These are phyloP conservation scores for Wickerhamiella infanticola DNA, from an alignment of 1,139 yeast genomes.

Conservation along the genomic window DNA sequence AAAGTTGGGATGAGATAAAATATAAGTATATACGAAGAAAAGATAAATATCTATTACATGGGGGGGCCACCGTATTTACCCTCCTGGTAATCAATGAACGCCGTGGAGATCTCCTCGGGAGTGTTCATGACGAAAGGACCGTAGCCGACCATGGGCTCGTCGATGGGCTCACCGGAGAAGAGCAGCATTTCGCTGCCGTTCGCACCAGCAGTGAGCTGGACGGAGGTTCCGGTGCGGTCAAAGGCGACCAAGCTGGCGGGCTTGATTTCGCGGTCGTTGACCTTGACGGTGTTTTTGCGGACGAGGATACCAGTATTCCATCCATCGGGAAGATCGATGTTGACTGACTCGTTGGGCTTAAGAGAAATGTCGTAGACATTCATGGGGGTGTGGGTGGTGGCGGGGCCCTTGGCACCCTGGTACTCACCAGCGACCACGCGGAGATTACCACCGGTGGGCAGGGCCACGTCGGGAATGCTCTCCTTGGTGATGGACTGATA, in stretches of 20 bases:
- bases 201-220: conserved; percentile 17
- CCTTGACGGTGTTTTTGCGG: conserved; percentile 42
- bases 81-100: conserved; percentile 51
- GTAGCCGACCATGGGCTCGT: conserved; percentile 67
- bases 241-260: conserved; percentile 37
- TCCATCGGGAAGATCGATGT: conserved; percentile 43
- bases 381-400: conserved; percentile 72
- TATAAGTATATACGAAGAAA: neutral
- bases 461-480: conserved; percentile 55
- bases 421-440: conserved; percentile 66
- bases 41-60: neutral
- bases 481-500: conserved; percentile 60
- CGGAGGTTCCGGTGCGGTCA: conserved; percentile 19
- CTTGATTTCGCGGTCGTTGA: conserved; percentile 30
- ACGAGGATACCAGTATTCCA: conserved; percentile 64
- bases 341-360: conserved; percentile 52
- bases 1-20: neutral
- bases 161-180: conserved; percentile 59
- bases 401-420: conserved; percentile 62
- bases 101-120: conserved; percentile 44
- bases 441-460: conserved; percentile 37
- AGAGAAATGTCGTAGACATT: conserved; percentile 57
- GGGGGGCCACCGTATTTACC: conserved; percentile 21
- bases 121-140: conserved; percentile 77
- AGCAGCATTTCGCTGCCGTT: conserved; percentile 42